Evolutionary conservation across 257 asterid species (phyloP), one percentile per base, ranked within the genome.

Genomic region (Fraxinus quadrangulata): DNA sequence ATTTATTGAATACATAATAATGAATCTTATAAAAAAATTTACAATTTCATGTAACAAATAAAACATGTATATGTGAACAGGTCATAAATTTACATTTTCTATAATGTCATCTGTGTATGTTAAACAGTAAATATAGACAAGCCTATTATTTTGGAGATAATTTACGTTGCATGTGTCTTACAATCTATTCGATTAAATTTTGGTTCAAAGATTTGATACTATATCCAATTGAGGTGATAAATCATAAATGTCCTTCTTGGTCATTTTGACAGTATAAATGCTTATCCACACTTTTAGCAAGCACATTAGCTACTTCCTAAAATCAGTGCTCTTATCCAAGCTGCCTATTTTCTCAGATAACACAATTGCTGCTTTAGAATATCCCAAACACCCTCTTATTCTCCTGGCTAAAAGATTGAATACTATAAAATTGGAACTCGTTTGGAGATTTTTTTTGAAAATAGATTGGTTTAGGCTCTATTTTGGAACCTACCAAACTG

Each of bases 381-480:
- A 21, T 59, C 67, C 67, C 67, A 59, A 59, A 21, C 67, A n/a
- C 67, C 16, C 26, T 59, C 31, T 2, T 21, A 21, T 9, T 21
- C 61, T 67, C 26, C 5, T 31, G 19, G 37, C 7, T 37, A 47
- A 26, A 70, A 23, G 37, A 14, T 72, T 45, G n/a, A 30, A 54
- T 49, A 28, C 63, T 59, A 66, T 8, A 72, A 9, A 67, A 42
- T 71, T 34, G 47, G 45, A 77, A 36, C 67, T 8, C 24, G 74
- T 47, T n/a, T 59, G 24, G 47, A 72, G 17, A 54, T 40, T 19
- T 54, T 67, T 17, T 11, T 67, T 26, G 31, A 73, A 19, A 63
- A 8, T 45, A 63, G 16, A 65, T 47, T 42, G 74, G 45, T 47
- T 8, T 70, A 36, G 16, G 19, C 21, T 40, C 51, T 7, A 70